Evolutionary conservation across 2,329 filamentous ascomycete genomes (phyloP).

Genomic region (Epichloe typhina): DNA sequence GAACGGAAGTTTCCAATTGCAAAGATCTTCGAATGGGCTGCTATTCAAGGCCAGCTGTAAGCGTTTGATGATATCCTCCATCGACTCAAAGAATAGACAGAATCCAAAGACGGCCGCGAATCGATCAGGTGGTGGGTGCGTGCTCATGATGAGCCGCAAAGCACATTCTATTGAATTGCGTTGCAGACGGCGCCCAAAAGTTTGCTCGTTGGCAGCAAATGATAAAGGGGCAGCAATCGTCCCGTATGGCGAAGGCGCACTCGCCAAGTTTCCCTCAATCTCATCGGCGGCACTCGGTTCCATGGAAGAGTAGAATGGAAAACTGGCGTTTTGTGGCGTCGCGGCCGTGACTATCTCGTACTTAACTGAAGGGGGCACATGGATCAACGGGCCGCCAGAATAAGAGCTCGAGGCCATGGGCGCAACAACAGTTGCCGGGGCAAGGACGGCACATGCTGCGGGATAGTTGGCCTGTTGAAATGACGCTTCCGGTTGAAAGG

Average conservation of each 20-base stretch:
- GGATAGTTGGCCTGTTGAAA: background rate
- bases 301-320: slow-evolving; percentile 26
- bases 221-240: slow-evolving; percentile 33
- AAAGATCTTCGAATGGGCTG: slow-evolving; percentile 31
- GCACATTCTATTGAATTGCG: slow-evolving; percentile 51
- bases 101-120: slow-evolving; percentile 55
- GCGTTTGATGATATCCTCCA: slow-evolving; percentile 32
- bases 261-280: slow-evolving; percentile 9
- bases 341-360: slow-evolving; percentile 39
- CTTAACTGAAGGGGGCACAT: slow-evolving; percentile 11
- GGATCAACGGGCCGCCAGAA: background rate
- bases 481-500: background rate
- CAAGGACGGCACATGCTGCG: background rate
- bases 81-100: slow-evolving; percentile 46
- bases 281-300: slow-evolving; percentile 7
- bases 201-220: slow-evolving; percentile 49
- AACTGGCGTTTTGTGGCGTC: slow-evolving; percentile 40
- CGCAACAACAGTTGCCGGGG: background rate
- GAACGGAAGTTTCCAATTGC: slow-evolving; percentile 47
- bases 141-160: slow-evolving; percentile 40
- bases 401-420: background rate
- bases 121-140: slow-evolving; percentile 31
- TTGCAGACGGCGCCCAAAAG: slow-evolving; percentile 59
- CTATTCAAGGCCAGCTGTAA: slow-evolving; percentile 21
- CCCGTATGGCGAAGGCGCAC: slow-evolving; percentile 16